phyloP scores from a whole-genome alignment of 2,329 filamentous ascomycete genomes.

The Chaetomium globosum region DNA sequence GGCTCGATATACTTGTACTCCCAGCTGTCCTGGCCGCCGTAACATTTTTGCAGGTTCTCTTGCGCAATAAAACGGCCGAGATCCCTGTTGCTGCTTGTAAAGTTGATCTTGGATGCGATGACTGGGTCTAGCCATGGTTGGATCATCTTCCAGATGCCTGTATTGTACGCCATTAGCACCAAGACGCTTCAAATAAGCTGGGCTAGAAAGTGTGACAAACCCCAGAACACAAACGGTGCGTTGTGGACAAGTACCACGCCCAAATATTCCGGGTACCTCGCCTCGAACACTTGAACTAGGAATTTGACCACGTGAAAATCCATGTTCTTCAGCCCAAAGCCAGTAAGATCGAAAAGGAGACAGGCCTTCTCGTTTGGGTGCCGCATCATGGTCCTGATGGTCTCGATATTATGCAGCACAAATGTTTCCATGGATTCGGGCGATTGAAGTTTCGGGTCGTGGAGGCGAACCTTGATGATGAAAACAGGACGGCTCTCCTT shows the following conservation, averaged over 20 bases:
- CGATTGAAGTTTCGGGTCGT: constrained; percentile 24
- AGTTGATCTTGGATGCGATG: constrained; percentile 29
- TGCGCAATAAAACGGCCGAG: constrained; percentile 14
- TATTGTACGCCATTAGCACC: background rate
- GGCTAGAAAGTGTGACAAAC: background rate
- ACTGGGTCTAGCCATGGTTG: constrained; percentile 27
- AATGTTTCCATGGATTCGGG: constrained; percentile 25
- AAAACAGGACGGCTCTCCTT: constrained; percentile 12
- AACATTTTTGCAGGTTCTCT: constrained; percentile 23
- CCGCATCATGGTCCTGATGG: constrained; percentile 22
- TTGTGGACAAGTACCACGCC: constrained; percentile 26
- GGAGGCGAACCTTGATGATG: constrained; percentile 20
- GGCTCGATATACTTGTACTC: constrained; percentile 25
- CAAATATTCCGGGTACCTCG: constrained; percentile 25
- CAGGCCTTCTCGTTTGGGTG: constrained; percentile 23
- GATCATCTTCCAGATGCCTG: constrained; percentile 26
- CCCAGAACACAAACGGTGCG: constrained; percentile 25
- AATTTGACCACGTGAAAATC: constrained; percentile 27
- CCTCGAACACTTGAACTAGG: constrained; percentile 24
- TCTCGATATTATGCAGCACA: constrained; percentile 26
- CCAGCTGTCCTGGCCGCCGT: constrained; percentile 23
- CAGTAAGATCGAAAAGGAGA: constrained; percentile 25
- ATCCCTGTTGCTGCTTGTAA: constrained; percentile 18
- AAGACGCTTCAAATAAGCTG: background rate
- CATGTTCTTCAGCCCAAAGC: constrained; percentile 26